A percentile compares a stretch with the other conserved stretches of the same genome.
These are phyloP conservation scores for Artemisia annua DNA, from an alignment of 129 eudicot species.

Conservation along the genomic window DNA sequence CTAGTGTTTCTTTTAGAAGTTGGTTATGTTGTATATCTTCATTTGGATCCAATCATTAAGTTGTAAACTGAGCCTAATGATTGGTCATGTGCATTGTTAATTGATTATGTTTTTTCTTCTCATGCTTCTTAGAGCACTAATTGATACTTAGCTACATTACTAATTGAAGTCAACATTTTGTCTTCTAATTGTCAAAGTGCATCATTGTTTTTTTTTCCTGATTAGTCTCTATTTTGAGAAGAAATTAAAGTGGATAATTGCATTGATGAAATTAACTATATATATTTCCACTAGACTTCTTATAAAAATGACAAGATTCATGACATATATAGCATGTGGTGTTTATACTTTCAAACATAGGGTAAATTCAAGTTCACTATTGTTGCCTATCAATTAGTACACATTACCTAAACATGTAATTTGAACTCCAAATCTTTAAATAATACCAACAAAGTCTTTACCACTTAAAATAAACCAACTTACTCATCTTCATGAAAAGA, in stretches of 20 bases:
- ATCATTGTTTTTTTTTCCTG: too few relatives aligned
- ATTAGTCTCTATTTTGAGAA: too few relatives aligned
- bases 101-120: constrained; percentile 3
- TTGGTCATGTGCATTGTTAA: constrained; percentile 19
- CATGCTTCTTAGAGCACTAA: constrained; percentile 21
- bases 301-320: background rate
- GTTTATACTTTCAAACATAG: background rate
- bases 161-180: constrained; percentile 29
- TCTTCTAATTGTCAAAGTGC: constrained; percentile 17
- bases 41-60: constrained; percentile 18
- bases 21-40: background rate
- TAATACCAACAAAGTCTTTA: background rate
- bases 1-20: too few relatives aligned
- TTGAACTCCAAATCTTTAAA: too few relatives aligned
- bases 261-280: background rate
- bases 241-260: background rate
- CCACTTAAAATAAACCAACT: background rate
- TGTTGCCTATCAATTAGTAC: too few relatives aligned
- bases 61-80: constrained; percentile 14
- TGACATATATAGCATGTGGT: background rate
- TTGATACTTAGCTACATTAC: constrained; percentile 10
- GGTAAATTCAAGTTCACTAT: too few relatives aligned
- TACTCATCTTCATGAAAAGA: background rate
- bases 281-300: background rate
- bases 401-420: too few relatives aligned